A percentile compares a stretch with the other conserved stretches of the same genome.
Conservation (phyloP, 176 grass and related monocot species). For the Chloris gayana region DNA sequence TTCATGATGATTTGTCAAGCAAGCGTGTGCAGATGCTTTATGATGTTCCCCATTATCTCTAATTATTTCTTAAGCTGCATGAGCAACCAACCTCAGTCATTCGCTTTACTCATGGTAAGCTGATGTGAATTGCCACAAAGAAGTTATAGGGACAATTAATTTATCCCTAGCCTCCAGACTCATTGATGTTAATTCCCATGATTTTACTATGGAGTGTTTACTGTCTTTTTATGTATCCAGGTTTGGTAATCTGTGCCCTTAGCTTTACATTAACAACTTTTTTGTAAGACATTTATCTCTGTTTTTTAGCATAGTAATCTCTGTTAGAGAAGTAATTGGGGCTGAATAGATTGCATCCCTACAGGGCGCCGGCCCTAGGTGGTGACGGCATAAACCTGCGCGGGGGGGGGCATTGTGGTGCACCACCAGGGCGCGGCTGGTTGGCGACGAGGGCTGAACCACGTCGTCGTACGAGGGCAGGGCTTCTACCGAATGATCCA, state of each 20-base stretch:
- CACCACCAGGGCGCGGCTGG: no score
- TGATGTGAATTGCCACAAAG: constrained; percentile 3
- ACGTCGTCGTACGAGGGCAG: no score
- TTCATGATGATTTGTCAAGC: constrained; percentile 22
- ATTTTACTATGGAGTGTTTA: not conserved
- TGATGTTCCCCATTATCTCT: constrained; percentile 35
- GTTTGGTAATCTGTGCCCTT: not conserved
- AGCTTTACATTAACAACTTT: not conserved
- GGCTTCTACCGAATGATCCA: no score
- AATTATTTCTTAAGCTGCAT: constrained; percentile 35
- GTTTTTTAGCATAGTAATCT: not conserved
- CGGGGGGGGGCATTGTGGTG: no score
- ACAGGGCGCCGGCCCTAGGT: no score
- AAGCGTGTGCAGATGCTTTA: constrained; percentile 36
- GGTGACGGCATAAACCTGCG: no score
- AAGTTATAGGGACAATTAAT: constrained; percentile 1
- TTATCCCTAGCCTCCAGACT: constrained; percentile 4
- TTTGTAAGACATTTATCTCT: not conserved
- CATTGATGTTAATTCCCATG: constrained; percentile 6
- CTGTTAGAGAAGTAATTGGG: no score
- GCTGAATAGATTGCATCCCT: no score
- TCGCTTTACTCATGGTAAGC: constrained; percentile 6
- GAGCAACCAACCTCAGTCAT: constrained; percentile 20
- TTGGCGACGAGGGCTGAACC: no score
- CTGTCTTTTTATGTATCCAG: not conserved